These are phyloP conservation scores for Venturia oleaginea DNA, from an alignment of 2,329 filamentous ascomycete genomes.

Conservation along the genomic window DNA sequence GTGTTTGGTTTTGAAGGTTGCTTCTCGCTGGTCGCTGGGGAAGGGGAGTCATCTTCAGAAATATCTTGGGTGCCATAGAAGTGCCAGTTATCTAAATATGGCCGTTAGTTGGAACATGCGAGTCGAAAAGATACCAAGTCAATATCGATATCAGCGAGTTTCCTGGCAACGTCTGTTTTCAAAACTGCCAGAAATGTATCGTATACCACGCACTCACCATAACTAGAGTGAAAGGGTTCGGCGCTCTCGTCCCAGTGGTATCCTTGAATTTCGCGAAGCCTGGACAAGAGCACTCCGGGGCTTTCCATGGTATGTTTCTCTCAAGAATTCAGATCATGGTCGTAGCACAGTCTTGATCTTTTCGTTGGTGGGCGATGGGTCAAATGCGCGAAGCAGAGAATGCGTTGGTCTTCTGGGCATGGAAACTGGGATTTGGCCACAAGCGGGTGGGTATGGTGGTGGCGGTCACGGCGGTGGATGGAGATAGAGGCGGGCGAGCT, in stretches of 20 bases:
- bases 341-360: background rate
- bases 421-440: background rate
- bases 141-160: background rate
- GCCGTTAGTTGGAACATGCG: background rate
- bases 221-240: constrained; percentile 37
- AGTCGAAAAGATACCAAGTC: background rate
- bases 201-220: constrained; percentile 25
- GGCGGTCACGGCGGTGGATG: background rate
- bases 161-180: background rate
- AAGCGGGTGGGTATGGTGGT: background rate
- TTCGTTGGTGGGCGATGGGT: background rate
- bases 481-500: background rate
- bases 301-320: constrained; percentile 10
- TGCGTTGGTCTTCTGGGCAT: background rate
- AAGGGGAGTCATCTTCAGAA: background rate
- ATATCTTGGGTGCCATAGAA: constrained; percentile 30
- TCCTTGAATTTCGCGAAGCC: constrained; percentile 29
- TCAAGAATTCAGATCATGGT: constrained; percentile 1
- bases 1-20: constrained; percentile 40
- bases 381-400: background rate
- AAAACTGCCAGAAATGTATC: background rate
- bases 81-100: constrained; percentile 61
- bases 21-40: background rate
- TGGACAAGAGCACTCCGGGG: constrained; percentile 24
- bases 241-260: constrained; percentile 33